Conservation (phyloP, 2,329 filamentous ascomycete genomes). For the Fusarium zealandicum region DNA sequence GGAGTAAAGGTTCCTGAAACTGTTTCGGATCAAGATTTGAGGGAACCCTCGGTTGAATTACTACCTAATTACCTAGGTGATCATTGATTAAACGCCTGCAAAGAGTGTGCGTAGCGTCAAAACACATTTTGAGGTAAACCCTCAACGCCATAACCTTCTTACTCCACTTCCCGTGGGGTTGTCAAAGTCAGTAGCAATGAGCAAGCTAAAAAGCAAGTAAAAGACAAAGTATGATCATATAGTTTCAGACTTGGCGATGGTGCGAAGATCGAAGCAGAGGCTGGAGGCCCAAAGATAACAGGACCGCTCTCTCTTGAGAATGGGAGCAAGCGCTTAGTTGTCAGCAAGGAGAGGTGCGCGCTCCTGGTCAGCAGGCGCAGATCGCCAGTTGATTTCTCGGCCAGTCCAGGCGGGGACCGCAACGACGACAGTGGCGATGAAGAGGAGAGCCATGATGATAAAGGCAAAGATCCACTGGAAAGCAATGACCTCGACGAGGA, state of each 20-base stretch:
- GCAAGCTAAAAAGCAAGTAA: conserved; percentile 9
- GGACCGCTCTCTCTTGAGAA: neutral
- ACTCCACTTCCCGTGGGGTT: conserved; percentile 23
- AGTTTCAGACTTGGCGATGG: neutral
- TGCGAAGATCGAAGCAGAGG: neutral
- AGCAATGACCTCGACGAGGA: conserved; percentile 74
- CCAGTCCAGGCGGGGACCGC: conserved; percentile 71
- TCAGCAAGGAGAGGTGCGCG: conserved; percentile 68
- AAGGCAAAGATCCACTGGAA: conserved; percentile 96
- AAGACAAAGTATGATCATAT: conserved; percentile 9
- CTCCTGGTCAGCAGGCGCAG: conserved; percentile 58
- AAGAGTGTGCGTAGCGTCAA: conserved; percentile 5
- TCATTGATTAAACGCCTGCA: conserved; percentile 6
- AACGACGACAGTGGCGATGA: conserved; percentile 71
- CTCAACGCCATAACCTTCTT: conserved; percentile 25
- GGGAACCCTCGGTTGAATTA: conserved; percentile 17
- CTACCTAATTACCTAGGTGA: conserved; percentile 8
- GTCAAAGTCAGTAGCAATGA: conserved; percentile 18
- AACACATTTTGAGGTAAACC: conserved; percentile 8
- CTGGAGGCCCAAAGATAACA: neutral
- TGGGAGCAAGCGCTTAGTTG: conserved; percentile 32
- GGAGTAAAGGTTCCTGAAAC: conserved; percentile 10
- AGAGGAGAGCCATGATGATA: conserved; percentile 77
- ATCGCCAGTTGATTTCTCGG: conserved; percentile 59
- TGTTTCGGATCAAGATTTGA: neutral